Conservation (phyloP, 1,139 yeast genomes). For the Hansenula sp. region DNA sequence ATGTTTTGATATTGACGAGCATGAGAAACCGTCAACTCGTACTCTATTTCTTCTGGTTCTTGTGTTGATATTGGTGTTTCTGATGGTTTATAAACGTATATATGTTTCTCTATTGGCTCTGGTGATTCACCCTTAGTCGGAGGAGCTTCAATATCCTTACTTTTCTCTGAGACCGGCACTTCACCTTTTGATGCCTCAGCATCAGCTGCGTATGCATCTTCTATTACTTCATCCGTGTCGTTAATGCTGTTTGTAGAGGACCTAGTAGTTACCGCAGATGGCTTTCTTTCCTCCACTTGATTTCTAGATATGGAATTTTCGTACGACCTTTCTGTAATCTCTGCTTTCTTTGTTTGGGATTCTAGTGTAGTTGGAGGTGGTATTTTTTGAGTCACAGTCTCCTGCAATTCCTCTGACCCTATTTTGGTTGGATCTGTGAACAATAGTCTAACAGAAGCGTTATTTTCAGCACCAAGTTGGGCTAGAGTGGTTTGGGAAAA, state of each 20-base stretch:
- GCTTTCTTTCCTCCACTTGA: not conserved
- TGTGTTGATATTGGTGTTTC: slow-evolving; percentile 5
- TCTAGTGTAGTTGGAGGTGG: not conserved
- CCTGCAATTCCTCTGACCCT: not conserved
- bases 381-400: not conserved
- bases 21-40: slow-evolving; percentile 48
- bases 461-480: slow-evolving; percentile 20
- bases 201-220: not conserved
- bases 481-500: slow-evolving; percentile 8
- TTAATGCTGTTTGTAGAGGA: no score
- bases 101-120: slow-evolving; percentile 14
- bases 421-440: slow-evolving; percentile 1
- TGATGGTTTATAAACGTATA: slow-evolving; percentile 19
- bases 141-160: not conserved
- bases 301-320: not conserved
- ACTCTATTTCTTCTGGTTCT: slow-evolving; percentile 24
- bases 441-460: slow-evolving; percentile 20
- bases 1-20: slow-evolving; percentile 50
- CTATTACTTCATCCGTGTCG: not conserved
- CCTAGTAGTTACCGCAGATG: not conserved
- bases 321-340: not conserved
- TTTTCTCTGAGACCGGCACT: not conserved
- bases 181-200: not conserved
- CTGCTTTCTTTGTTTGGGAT: no score
- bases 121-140: not conserved